phyloP scores from a whole-genome alignment of 805 yeast genomes.

The Tetrapisispora fleetii region DNA sequence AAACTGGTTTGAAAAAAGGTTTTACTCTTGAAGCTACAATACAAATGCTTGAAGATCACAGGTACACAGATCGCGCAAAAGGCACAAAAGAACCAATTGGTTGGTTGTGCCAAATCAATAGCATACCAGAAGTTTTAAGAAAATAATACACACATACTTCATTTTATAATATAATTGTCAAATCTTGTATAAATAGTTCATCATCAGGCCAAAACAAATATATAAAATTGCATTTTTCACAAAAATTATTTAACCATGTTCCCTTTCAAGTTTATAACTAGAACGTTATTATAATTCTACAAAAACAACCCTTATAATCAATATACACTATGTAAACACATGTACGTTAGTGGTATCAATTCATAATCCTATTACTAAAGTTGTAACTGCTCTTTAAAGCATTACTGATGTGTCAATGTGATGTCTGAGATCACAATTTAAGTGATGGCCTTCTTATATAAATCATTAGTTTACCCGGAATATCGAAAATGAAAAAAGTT shows the following conservation, averaged over 20 bases:
- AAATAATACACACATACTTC: background rate
- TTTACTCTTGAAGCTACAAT: conserved; percentile 35
- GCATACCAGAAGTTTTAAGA: conserved; percentile 23
- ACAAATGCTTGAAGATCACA: conserved; percentile 36
- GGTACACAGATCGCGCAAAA: conserved; percentile 35
- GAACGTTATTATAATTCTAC: too few relatives aligned
- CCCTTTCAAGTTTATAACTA: too few relatives aligned
- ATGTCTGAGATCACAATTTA: too few relatives aligned
- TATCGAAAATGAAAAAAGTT: background rate
- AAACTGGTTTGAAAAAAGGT: conserved; percentile 38
- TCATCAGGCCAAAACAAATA: background rate
- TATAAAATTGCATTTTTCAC: background rate
- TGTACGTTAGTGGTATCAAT: too few relatives aligned
- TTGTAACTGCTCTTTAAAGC: too few relatives aligned
- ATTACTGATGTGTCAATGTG: too few relatives aligned
- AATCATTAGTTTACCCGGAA: background rate
- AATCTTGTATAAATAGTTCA: background rate
- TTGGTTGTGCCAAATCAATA: conserved; percentile 34
- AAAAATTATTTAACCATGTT: too few relatives aligned
- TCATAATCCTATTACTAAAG: too few relatives aligned
- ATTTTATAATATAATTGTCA: background rate
- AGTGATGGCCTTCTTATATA: background rate
- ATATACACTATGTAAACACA: too few relatives aligned
- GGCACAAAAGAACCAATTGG: conserved; percentile 36
- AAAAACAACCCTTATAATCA: too few relatives aligned